These are phyloP conservation scores for Nannochloris sp. DNA, from an alignment of 139 green algal species.

Conservation along the genomic window DNA sequence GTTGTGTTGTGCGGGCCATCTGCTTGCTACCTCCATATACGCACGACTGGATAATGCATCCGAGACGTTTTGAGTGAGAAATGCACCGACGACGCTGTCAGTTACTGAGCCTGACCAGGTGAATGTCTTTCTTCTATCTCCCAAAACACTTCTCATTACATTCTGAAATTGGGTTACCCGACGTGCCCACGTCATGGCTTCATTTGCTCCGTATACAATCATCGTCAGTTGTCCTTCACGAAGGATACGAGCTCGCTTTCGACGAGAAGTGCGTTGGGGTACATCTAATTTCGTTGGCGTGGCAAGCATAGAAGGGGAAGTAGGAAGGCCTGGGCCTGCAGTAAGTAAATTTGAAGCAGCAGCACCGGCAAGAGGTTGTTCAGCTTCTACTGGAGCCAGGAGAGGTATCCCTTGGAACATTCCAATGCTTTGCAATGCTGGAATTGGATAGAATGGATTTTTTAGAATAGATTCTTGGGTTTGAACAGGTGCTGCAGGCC, in stretches of 20 bases:
- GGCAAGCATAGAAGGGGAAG: no score
- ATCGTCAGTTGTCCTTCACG: constrained; percentile 60
- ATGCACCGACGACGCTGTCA: constrained; percentile 73
- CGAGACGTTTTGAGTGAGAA: constrained; percentile 73
- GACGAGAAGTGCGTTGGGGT: no score
- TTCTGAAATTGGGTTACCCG: constrained; percentile 36
- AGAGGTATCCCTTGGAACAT: no score
- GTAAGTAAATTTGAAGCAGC: no score
- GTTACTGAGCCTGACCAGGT: constrained; percentile 62
- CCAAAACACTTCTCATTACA: constrained; percentile 30
- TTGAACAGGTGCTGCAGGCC: no score
- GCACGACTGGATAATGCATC: constrained; percentile 72
- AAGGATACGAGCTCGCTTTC: constrained; percentile 52
- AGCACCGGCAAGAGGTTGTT: no score
- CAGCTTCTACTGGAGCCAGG: no score
- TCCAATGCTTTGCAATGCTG: no score
- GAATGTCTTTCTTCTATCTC: background rate
- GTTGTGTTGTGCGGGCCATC: constrained; percentile 48
- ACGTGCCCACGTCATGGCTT: constrained; percentile 49
- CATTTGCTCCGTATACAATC: constrained; percentile 64
- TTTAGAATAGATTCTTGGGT: no score
- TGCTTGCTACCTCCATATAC: constrained; percentile 63
- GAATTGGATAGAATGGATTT: no score
- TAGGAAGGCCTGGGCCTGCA: no score
- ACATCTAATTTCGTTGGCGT: no score